Conservation (phyloP, 2,329 filamentous ascomycete genomes). For the Teratosphaeriaceae sp. region DNA sequence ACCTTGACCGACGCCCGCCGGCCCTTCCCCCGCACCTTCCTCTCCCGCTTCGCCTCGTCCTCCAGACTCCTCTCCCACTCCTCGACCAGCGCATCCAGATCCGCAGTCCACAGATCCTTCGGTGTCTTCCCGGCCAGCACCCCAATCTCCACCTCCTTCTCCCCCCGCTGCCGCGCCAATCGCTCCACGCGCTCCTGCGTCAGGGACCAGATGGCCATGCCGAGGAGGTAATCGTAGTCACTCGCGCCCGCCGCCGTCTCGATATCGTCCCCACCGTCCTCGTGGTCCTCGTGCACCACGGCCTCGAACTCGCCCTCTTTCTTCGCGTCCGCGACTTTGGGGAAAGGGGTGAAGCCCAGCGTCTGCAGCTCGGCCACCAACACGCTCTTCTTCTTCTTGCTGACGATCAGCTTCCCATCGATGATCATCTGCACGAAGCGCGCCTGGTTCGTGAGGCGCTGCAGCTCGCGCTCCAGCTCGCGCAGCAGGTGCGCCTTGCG, state of each 20-base stretch:
- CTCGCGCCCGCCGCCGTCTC: conserved; percentile 57
- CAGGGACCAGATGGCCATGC: conserved; percentile 96
- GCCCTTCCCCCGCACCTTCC: conserved; percentile 65
- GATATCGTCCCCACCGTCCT: conserved; percentile 52
- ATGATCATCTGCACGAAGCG: conserved; percentile 96
- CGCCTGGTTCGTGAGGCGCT: conserved; percentile 84
- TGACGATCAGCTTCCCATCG: conserved; percentile 76
- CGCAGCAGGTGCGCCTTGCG: conserved; percentile 64
- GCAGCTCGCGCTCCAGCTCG: conserved; percentile 56
- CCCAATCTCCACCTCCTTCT: conserved; percentile 84
- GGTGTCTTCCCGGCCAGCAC: conserved; percentile 69
- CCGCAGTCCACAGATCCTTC: conserved; percentile 84
- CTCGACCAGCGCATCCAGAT: conserved; percentile 76
- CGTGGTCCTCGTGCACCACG: conserved; percentile 53
- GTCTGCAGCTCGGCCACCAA: conserved; percentile 80
- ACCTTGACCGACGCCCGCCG: conserved; percentile 83
- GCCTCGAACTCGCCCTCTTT: conserved; percentile 60
- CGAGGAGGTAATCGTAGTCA: conserved; percentile 88
- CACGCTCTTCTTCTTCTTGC: conserved; percentile 84
- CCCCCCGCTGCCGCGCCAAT: conserved; percentile 73
- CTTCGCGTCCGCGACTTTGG: conserved; percentile 65
- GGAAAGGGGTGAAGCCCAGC: conserved; percentile 78
- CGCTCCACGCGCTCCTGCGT: conserved; percentile 90
- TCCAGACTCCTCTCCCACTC: conserved; percentile 81
- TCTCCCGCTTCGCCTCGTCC: conserved; percentile 70